Evolutionary conservation across 306 rosid species (phyloP).

Genomic region (Sicyos baderoa): DNA sequence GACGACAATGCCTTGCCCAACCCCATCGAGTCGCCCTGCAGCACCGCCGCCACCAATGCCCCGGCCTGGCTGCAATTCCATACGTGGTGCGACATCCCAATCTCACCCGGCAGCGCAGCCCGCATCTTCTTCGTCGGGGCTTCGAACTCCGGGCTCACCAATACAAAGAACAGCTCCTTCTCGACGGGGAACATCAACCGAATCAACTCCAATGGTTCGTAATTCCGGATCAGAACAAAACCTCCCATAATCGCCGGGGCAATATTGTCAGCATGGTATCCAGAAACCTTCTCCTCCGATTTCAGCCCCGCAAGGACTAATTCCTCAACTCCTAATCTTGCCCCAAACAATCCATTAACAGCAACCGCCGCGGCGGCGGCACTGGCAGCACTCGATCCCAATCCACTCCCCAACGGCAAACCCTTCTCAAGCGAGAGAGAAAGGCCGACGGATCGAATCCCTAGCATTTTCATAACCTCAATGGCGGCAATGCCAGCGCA

Average conservation of each 20-base stretch:
- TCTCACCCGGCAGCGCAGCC: constrained; percentile 59
- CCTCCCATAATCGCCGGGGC: constrained; percentile 92
- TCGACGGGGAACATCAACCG: constrained; percentile 43
- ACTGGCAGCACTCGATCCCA: constrained; percentile 89
- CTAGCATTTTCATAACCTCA: constrained; percentile 77
- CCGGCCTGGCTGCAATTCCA: constrained; percentile 86
- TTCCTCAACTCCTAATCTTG: constrained; percentile 38
- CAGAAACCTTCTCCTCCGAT: constrained; percentile 81
- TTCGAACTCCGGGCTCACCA: constrained; percentile 70
- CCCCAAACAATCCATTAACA: constrained; percentile 64
- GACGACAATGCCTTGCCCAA: constrained; percentile 70
- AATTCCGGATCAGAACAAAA: constrained; percentile 53
- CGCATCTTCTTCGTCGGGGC: constrained; percentile 88
- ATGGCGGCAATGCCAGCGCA: constrained; percentile 85
- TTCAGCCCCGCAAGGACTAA: constrained; percentile 56
- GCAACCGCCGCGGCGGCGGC: constrained; percentile 89
- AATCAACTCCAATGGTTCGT: constrained; percentile 61
- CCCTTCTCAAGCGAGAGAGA: constrained; percentile 76
- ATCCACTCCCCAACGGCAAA: constrained; percentile 74
- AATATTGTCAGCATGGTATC: constrained; percentile 85
- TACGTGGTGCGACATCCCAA: constrained; percentile 73
- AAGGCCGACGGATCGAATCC: constrained; percentile 64
- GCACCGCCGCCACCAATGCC: constrained; percentile 69
- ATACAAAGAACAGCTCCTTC: constrained; percentile 51
- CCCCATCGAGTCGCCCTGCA: constrained; percentile 49